Evolutionary conservation across 805 yeast genomes (phyloP).

Genomic region (Kodamaea kaohsiungensis): DNA sequence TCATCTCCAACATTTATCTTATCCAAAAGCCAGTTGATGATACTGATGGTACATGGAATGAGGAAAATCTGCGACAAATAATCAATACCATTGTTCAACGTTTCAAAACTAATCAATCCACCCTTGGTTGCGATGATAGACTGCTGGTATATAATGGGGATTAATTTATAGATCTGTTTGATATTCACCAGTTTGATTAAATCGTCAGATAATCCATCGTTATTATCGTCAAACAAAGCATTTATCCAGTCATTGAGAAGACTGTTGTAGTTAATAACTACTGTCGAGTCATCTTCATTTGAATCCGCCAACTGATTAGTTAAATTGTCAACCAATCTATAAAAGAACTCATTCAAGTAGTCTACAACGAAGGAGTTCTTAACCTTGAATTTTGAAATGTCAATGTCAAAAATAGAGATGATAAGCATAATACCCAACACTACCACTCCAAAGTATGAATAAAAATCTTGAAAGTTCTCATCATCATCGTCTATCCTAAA

Average conservation of each 20-base stretch:
- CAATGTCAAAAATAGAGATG: slow-evolving; percentile 25
- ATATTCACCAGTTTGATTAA: slow-evolving; percentile 65
- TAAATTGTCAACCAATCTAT: slow-evolving; percentile 31
- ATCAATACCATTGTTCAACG: slow-evolving; percentile 77
- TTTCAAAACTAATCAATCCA: slow-evolving; percentile 56
- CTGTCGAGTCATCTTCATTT: slow-evolving; percentile 30
- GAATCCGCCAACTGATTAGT: slow-evolving; percentile 19
- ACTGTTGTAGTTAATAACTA: slow-evolving; percentile 33
- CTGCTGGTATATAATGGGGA: slow-evolving; percentile 76
- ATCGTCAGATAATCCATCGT: slow-evolving; percentile 82
- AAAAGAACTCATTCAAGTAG: slow-evolving; percentile 35
- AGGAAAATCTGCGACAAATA: slow-evolving; percentile 82
- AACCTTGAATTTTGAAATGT: slow-evolving; percentile 23
- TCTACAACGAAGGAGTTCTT: slow-evolving; percentile 33
- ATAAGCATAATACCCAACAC: slow-evolving; percentile 39
- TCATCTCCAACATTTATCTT: slow-evolving; percentile 14
- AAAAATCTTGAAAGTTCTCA: slow-evolving; percentile 62
- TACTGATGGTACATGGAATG: slow-evolving; percentile 48
- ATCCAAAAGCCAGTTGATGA: slow-evolving; percentile 32
- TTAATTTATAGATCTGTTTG: slow-evolving; percentile 64
- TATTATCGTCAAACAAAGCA: slow-evolving; percentile 67
- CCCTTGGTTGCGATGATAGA: slow-evolving; percentile 61
- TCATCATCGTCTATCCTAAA: slow-evolving; percentile 48
- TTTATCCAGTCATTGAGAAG: slow-evolving; percentile 66
- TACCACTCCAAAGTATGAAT: slow-evolving; percentile 66